A percentile compares a stretch with the other conserved stretches of the same genome.
These are phyloP conservation scores for Colletotrichum sp. DNA, from an alignment of 2,329 filamentous ascomycete genomes.

Conservation along the genomic window DNA sequence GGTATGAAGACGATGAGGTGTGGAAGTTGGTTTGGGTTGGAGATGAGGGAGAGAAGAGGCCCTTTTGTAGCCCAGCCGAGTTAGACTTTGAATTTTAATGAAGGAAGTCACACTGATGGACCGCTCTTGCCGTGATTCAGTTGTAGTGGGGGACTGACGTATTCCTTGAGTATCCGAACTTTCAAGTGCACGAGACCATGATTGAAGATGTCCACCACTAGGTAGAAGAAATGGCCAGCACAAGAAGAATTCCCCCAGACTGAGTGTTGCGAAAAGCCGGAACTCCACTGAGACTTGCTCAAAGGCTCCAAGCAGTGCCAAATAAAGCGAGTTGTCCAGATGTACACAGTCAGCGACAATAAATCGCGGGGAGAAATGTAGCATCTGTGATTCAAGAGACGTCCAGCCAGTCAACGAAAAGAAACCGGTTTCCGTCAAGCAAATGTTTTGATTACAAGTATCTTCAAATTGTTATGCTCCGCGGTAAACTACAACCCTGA, in stretches of 20 bases:
- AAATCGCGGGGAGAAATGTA: no score
- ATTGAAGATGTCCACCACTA: background rate
- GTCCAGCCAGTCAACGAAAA: background rate
- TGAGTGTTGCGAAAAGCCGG: background rate
- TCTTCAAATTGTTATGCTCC: background rate
- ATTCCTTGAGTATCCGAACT: background rate
- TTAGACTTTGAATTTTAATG: background rate
- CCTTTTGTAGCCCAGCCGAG: background rate
- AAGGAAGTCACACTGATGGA: background rate
- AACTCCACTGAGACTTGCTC: background rate
- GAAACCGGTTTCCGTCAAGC: fast-evolving
- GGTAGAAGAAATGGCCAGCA: background rate
- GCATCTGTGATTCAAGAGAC: background rate
- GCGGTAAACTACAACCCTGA: background rate
- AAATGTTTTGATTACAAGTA: background rate
- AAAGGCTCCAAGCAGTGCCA: background rate
- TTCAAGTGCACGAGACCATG: background rate
- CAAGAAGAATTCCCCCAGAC: background rate
- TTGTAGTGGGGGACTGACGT: fast-evolving
- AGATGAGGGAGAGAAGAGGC: background rate
- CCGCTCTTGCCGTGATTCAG: background rate
- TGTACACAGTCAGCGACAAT: background rate
- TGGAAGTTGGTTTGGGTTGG: background rate
- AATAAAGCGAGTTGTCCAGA: fast-evolving
- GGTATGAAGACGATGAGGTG: background rate